Evolutionary conservation across 2,329 filamentous ascomycete species (phyloP).

Genomic region (Xylaria sp.): DNA sequence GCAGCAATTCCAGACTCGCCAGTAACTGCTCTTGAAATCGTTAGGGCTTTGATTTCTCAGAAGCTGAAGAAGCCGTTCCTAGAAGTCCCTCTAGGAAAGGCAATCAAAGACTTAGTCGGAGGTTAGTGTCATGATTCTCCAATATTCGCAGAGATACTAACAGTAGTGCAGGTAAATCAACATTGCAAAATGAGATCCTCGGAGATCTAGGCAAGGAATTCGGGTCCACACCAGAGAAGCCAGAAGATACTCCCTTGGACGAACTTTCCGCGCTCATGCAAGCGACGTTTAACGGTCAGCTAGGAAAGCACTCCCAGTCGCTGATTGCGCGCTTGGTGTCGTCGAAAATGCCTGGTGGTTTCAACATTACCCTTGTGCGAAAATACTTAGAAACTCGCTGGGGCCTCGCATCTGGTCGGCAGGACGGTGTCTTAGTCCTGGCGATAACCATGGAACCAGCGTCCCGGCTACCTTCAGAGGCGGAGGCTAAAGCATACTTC

Average conservation of each 20-base stretch:
- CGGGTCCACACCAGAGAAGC: conserved; percentile 96
- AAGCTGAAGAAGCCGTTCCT: conserved; percentile 94
- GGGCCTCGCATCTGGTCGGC: conserved; percentile 85
- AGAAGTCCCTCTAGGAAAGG: conserved; percentile 93
- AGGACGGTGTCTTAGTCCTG: conserved; percentile 89
- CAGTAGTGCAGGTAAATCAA: conserved; percentile 82
- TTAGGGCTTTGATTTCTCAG: conserved; percentile 90
- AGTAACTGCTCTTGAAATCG: conserved; percentile 87
- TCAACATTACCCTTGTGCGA: conserved; percentile 95
- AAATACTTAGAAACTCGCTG: conserved; percentile 96
- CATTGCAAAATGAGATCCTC: conserved; percentile 97
- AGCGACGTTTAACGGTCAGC: conserved; percentile 97
- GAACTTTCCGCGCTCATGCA: conserved; percentile 96
- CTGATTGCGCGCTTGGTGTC: conserved; percentile 95
- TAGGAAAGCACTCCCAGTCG: conserved; percentile 95
- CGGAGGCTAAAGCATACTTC: conserved; percentile 90
- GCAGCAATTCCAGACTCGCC: conserved; percentile 87
- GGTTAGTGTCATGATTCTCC: conserved; percentile 66
- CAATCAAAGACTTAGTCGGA: conserved; percentile 97
- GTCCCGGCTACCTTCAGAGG: conserved; percentile 86
- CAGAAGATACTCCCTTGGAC: conserved; percentile 95
- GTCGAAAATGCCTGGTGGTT: conserved; percentile 99
- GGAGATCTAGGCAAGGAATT: conserved; percentile 99
- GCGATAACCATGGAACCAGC: conserved; percentile 93
- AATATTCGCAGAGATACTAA: neutral